Percentiles rank a stretch among this genome's conserved stretches.
These are phyloP conservation scores for Eutypa lata DNA, from an alignment of 2,329 filamentous ascomycete species.

Conservation along the genomic window DNA sequence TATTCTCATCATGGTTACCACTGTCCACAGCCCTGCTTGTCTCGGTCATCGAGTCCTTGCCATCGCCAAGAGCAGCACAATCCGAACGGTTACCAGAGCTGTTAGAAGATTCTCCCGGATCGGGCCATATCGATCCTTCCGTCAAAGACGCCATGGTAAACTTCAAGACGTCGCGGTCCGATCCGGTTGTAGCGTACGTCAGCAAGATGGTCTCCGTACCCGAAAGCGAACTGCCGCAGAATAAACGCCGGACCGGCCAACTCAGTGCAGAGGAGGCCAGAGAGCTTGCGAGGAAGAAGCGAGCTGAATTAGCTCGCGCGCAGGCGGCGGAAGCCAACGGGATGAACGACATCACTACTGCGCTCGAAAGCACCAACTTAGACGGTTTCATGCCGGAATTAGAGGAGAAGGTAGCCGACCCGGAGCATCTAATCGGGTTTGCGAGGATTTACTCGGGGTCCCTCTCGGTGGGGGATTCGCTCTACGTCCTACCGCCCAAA, in stretches of 20 bases:
- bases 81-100: slow-evolving; percentile 75
- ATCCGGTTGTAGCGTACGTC: slow-evolving; percentile 88
- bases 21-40: slow-evolving; percentile 89
- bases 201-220: slow-evolving; percentile 98
- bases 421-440: slow-evolving; percentile 91
- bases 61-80: slow-evolving; percentile 79
- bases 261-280: slow-evolving; percentile 87
- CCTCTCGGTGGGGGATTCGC: slow-evolving; percentile 80
- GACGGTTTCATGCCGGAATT: slow-evolving; percentile 47
- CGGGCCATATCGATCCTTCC: slow-evolving; percentile 62
- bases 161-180: slow-evolving; percentile 67
- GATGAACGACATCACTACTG: slow-evolving; percentile 54
- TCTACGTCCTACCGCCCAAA: slow-evolving; percentile 91
- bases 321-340: slow-evolving; percentile 58
- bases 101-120: slow-evolving; percentile 75
- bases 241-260: slow-evolving; percentile 68
- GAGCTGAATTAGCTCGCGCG: slow-evolving; percentile 80
- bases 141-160: slow-evolving; percentile 78
- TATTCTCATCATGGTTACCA: slow-evolving; percentile 89
- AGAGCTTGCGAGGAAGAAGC: slow-evolving; percentile 82
- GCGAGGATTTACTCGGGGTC: slow-evolving; percentile 91
- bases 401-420: slow-evolving; percentile 61
- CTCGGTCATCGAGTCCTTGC: slow-evolving; percentile 88
- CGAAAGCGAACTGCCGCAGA: slow-evolving; percentile 85
- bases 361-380: slow-evolving; percentile 60